Evolutionary conservation across 495 filamentous ascomycete genomes (phyloP).

Genomic region (Podospora bellae-mahoneyi): DNA sequence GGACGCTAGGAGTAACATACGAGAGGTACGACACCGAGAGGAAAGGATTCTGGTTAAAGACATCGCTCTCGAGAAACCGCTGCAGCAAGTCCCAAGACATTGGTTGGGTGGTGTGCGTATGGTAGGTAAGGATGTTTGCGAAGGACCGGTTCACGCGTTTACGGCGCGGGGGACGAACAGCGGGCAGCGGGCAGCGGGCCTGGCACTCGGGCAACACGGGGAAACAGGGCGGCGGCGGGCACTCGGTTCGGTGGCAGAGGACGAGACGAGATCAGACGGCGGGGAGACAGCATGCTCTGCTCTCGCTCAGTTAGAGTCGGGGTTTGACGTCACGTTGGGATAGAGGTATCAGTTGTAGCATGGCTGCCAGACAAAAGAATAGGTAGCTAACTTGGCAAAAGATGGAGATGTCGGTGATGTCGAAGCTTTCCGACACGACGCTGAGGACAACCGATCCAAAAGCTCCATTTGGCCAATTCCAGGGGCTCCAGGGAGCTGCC

Average conservation of each 20-base stretch:
- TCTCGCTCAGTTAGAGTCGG: slow-evolving; percentile 8
- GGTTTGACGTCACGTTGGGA: slow-evolving; percentile 5
- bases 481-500: slow-evolving; percentile 19
- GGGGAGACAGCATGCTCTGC: slow-evolving; percentile 28
- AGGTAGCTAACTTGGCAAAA: not conserved
- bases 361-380: slow-evolving; percentile 17
- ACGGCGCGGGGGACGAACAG: slow-evolving; percentile 21
- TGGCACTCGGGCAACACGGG: slow-evolving; percentile 18
- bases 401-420: not conserved
- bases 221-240: not conserved
- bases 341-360: slow-evolving; percentile 18
- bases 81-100: slow-evolving; percentile 64
- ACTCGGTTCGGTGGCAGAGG: slow-evolving; percentile 8
- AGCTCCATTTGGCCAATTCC: slow-evolving; percentile 22
- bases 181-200: slow-evolving; percentile 8
- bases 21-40: slow-evolving; percentile 75
- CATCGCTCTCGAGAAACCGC: slow-evolving; percentile 76
- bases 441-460: slow-evolving; percentile 28
- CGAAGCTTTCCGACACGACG: slow-evolving; percentile 8
- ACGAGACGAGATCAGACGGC: slow-evolving; percentile 20
- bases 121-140: not conserved
- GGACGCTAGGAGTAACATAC: slow-evolving; percentile 45
- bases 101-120: slow-evolving; percentile 19
- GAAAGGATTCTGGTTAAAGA: slow-evolving; percentile 78
- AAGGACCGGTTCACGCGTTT: not conserved